phyloP scores from a whole-genome alignment of 345 rosid genomes.

The Eucalyptus marginata region DNA sequence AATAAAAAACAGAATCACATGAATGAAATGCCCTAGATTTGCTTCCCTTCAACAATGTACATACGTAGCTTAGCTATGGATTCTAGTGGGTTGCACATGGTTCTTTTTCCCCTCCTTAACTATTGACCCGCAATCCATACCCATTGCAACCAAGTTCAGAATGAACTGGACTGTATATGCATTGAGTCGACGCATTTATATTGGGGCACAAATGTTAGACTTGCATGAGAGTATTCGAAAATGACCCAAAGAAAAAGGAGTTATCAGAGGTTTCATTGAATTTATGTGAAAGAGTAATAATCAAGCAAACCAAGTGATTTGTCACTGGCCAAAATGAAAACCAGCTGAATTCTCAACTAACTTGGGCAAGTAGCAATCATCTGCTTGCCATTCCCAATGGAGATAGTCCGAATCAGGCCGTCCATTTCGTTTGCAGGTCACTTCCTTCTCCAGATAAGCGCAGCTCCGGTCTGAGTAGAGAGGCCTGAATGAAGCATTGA shows the following conservation, averaged over 20 bases:
- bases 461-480: constrained; percentile 71
- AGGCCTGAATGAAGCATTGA: constrained; percentile 48
- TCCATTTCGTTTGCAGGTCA: constrained; percentile 65
- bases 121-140: not conserved
- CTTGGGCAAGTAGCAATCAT: constrained; percentile 83
- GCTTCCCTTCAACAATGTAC: not conserved
- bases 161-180: not conserved
- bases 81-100: not conserved
- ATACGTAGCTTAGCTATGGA: not conserved
- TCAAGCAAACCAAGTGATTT: not conserved
- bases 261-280: not conserved
- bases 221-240: not conserved
- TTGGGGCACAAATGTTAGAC: not conserved
- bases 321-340: not conserved
- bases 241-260: not conserved
- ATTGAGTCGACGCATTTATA: not conserved
- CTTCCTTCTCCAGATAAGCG: constrained; percentile 70
- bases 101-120: not conserved
- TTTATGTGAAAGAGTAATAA: not conserved
- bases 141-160: not conserved
- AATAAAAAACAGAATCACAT: not conserved
- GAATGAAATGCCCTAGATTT: not conserved
- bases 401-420: constrained; percentile 59
- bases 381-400: constrained; percentile 92
- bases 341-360: not conserved